Percentiles rank a stretch among this genome's conserved stretches.
phyloP scores from a whole-genome alignment of 805 yeast genomes.

The Ogataea ganodermae region DNA sequence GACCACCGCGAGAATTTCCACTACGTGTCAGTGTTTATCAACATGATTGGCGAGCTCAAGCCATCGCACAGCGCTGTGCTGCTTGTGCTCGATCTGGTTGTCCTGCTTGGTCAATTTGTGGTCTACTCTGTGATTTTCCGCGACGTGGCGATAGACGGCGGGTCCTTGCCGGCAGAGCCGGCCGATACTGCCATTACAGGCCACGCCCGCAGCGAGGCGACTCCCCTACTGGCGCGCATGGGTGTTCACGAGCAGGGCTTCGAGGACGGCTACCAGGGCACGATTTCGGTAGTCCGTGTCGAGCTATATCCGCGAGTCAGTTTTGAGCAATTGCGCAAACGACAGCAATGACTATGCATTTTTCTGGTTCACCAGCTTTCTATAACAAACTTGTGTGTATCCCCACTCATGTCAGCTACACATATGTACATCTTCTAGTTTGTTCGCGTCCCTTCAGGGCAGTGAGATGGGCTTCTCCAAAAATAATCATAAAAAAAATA shows the following conservation, averaged over 20 bases:
- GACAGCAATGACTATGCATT: too few species aligned
- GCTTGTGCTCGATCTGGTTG: slow-evolving; percentile 22
- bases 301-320: slow-evolving; percentile 20
- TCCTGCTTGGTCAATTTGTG: slow-evolving; percentile 23
- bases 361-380: too few species aligned
- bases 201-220: background rate
- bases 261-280: slow-evolving; percentile 22
- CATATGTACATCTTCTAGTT: too few species aligned
- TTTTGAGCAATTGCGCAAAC: slow-evolving; percentile 5
- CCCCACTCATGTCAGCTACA: too few species aligned
- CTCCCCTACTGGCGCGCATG: background rate
- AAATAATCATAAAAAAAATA: background rate
- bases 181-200: background rate
- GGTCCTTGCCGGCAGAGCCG: background rate
- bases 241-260: background rate
- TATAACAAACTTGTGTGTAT: too few species aligned
- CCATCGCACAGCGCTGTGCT: slow-evolving; percentile 13
- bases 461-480: background rate
- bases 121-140: slow-evolving; percentile 19
- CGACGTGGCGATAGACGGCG: slow-evolving; percentile 5
- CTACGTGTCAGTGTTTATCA: slow-evolving; percentile 26
- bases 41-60: slow-evolving; percentile 32
- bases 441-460: background rate
- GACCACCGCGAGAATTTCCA: slow-evolving; percentile 20
- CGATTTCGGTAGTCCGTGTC: slow-evolving; percentile 16